Evolutionary conservation across 495 filamentous ascomycete species (phyloP).

Genomic region (Aspergillus homomorphus): DNA sequence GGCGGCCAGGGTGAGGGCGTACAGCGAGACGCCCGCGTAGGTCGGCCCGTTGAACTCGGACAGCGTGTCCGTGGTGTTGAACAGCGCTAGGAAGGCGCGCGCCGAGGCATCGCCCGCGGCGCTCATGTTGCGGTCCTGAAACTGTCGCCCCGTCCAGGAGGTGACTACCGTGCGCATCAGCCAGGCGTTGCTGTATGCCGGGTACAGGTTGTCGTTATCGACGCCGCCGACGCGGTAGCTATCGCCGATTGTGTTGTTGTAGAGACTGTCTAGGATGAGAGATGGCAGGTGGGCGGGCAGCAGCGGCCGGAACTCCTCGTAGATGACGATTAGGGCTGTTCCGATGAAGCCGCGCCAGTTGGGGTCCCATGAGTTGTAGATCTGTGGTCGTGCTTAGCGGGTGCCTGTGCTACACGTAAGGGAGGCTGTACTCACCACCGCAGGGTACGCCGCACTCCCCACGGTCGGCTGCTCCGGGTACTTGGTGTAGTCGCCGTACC

Average conservation of each 20-base stretch:
- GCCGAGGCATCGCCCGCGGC: conserved; percentile 32
- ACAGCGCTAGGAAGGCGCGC: conserved; percentile 35
- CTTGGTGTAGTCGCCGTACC: conserved; percentile 39
- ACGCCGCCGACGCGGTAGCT: conserved; percentile 42
- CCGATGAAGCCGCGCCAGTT: conserved; percentile 45
- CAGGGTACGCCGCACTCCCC: conserved; percentile 31
- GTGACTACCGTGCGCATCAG: conserved; percentile 41
- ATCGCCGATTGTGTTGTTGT: conserved; percentile 38
- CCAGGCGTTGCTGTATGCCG: conserved; percentile 41
- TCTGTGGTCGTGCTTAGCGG: conserved; percentile 11
- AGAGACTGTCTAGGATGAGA: conserved; percentile 31
- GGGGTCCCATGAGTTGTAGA: conserved; percentile 41
- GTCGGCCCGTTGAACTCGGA: conserved; percentile 46
- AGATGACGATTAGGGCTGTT: conserved; percentile 35
- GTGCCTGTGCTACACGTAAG: neutral
- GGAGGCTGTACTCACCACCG: conserved; percentile 2
- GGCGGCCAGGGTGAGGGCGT: conserved; percentile 38
- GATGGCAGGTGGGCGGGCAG: conserved; percentile 25
- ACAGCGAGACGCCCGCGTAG: conserved; percentile 42
- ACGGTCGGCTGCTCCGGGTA: conserved; percentile 40
- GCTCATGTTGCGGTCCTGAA: conserved; percentile 39
- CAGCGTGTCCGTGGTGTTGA: conserved; percentile 32
- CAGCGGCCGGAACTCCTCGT: conserved; percentile 37
- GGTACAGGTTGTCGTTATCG: conserved; percentile 43
- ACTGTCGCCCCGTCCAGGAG: conserved; percentile 34